Evolutionary conservation across 2,329 filamentous ascomycete genomes (phyloP).

Genomic region (Epicoccum nigrum): DNA sequence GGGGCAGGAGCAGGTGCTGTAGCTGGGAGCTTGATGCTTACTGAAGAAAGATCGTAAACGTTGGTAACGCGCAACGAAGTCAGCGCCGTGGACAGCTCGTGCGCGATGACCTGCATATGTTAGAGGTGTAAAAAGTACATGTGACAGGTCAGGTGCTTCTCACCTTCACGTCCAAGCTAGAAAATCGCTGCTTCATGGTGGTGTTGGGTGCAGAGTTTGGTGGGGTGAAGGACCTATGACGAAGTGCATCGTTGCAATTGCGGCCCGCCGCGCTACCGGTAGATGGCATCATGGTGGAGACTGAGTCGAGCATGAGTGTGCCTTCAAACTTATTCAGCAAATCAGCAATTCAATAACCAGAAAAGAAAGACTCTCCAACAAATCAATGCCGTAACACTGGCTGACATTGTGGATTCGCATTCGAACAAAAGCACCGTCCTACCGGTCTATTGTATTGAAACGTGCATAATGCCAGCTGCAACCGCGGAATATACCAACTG

Average conservation of each 20-base stretch:
- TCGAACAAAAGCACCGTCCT: slow-evolving; percentile 8
- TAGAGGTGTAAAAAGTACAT: slow-evolving; percentile 3
- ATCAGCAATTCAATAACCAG: too few species aligned
- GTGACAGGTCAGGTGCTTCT: background rate
- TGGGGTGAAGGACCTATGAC: slow-evolving; percentile 42
- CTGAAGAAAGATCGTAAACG: slow-evolving; percentile 91
- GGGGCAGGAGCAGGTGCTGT: background rate
- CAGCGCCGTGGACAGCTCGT: slow-evolving; percentile 82
- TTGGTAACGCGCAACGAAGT: slow-evolving; percentile 84
- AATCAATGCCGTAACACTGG: background rate
- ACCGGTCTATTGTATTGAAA: slow-evolving; percentile 10
- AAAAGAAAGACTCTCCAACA: background rate
- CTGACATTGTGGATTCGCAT: slow-evolving; percentile 13
- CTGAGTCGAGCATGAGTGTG: too few species aligned
- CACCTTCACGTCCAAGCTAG: slow-evolving; percentile 77
- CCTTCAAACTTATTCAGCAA: too few species aligned
- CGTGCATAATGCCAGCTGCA: slow-evolving; percentile 4
- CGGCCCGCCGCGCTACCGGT: slow-evolving; percentile 7
- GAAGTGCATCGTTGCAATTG: slow-evolving; percentile 27
- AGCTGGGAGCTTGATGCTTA: slow-evolving; percentile 39
- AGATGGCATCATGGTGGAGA: too few species aligned
- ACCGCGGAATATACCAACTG: slow-evolving; percentile 16
- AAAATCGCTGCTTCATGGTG: slow-evolving; percentile 78
- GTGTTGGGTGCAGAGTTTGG: slow-evolving; percentile 43
- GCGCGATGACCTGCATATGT: slow-evolving; percentile 77